Base-by-base conservation (phyloP, 495 filamentous ascomycete genomes). In the Penicillium cosmopolitanum region DNA sequence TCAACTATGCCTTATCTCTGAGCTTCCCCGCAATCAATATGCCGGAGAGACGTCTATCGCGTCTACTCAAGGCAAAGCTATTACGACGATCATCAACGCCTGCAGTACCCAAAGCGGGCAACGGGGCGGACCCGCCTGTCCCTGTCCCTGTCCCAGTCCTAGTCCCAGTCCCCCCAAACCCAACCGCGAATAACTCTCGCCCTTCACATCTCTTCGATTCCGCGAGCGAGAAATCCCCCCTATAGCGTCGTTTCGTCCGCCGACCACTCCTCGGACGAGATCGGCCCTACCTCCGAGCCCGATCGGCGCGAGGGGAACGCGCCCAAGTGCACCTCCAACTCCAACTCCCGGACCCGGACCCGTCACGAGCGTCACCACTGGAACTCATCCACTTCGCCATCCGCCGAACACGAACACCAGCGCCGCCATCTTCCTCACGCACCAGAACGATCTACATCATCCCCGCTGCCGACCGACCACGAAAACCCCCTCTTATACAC, bases 71-170 rank as follows among this genome's bases (percentile, higher is more conserved):
- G 63, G 62, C 70, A 16, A 77, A 72, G 60, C 67, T 77, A 55
- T 65, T 75, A 44, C 73, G 71, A 53, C 74, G 73, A 75, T 75
- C 74, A 63, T 73, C 76, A 43, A 65, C 66, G 31, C 65, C 71
- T 21, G 55, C 57, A 31, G 66, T 59, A 56, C 66, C 72, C 42
- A 68, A 70, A 70, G 55, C 62, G 64, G 68, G 51, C 63, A 56
- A 66, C 68, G 66, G 58, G 60, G 62, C 66, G 60, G 68, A 71
- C 56, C 63, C 71, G 63, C 52, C 65, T 61, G 62, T 57, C 68
- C 23, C 23, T 23, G 23, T 23, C 3, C 21, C 21, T 21, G 21
- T n/a, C n/a, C n/a, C n/a, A n/a, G n/a, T n/a, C n/a, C n/a, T n/a
- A n/a, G n/a, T n/a, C 4, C 23, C 23, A 23, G 23, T 23, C 23